Percentiles rank a stretch among this genome's conserved stretches.
Evolutionary conservation across 176 grass and related monocot genomes (phyloP).

Genomic region (Lolium rigidum): DNA sequence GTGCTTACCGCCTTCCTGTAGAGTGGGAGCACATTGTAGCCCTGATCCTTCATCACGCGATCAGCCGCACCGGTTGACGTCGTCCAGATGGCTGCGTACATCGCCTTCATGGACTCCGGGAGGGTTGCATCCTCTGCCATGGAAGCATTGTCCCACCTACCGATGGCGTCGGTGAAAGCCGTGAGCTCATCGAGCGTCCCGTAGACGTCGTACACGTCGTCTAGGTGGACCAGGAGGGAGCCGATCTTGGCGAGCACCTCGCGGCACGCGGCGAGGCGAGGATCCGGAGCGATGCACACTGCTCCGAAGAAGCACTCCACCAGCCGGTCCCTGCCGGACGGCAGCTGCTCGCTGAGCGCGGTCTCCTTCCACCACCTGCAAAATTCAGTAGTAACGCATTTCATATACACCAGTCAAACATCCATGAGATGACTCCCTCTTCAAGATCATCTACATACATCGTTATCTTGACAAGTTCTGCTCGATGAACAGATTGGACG

Average conservation of each 20-base stretch:
- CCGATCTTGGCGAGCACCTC: constrained; percentile 23
- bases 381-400: no score
- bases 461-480: no score
- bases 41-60: constrained; percentile 33
- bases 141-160: neutral
- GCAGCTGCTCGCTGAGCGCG: constrained; percentile 21
- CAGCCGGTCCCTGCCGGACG: constrained; percentile 52
- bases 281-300: constrained; percentile 13
- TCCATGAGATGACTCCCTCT: no score
- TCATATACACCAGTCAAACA: no score
- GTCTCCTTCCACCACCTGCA: constrained; percentile 54
- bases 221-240: constrained; percentile 17
- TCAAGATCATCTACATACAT: no score
- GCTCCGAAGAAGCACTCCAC: constrained; percentile 42
- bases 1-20: constrained; percentile 42
- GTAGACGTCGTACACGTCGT: constrained; percentile 49
- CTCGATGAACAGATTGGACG: no score
- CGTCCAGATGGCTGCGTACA: constrained; percentile 32
- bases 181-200: constrained; percentile 40
- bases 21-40: constrained; percentile 28
- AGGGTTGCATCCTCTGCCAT: neutral
- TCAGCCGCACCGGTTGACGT: constrained; percentile 32
- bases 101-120: constrained; percentile 49
- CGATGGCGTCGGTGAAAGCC: constrained; percentile 26
- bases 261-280: neutral